Conservation (phyloP, 2,329 filamentous ascomycete genomes). For the Diaporthe nobilis region DNA sequence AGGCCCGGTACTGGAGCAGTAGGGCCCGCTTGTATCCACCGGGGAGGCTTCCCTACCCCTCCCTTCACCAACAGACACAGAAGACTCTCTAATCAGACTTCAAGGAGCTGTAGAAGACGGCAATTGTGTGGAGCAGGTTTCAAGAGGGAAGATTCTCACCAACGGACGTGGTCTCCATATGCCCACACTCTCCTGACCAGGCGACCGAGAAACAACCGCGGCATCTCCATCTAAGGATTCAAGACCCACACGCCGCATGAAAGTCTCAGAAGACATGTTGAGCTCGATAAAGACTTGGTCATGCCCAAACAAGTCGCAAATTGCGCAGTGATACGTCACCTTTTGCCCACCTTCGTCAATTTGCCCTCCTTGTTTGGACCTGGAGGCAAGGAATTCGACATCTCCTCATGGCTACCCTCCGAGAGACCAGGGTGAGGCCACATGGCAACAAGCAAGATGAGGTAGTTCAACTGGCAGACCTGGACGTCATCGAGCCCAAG, state of each 20-base stretch:
- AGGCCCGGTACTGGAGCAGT: background rate
- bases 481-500: conserved; percentile 31
- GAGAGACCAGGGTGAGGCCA: conserved; percentile 6
- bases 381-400: background rate
- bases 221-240: background rate
- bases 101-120: background rate
- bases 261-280: background rate
- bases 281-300: background rate
- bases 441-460: conserved; percentile 22
- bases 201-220: background rate
- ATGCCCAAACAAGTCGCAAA: background rate
- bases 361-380: background rate
- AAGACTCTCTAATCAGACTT: background rate
- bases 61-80: background rate
- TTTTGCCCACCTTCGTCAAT: background rate
- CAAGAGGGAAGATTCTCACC: background rate
- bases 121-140: background rate
- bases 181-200: background rate
- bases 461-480: conserved; percentile 31
- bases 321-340: conserved; percentile 19
- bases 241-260: conserved; percentile 1
- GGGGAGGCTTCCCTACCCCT: background rate
- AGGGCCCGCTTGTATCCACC: background rate
- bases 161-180: background rate
- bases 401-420: conserved; percentile 13